Conservation (phyloP, 768 basidiomycete genomes). For the Mycena sanguinolenta region DNA sequence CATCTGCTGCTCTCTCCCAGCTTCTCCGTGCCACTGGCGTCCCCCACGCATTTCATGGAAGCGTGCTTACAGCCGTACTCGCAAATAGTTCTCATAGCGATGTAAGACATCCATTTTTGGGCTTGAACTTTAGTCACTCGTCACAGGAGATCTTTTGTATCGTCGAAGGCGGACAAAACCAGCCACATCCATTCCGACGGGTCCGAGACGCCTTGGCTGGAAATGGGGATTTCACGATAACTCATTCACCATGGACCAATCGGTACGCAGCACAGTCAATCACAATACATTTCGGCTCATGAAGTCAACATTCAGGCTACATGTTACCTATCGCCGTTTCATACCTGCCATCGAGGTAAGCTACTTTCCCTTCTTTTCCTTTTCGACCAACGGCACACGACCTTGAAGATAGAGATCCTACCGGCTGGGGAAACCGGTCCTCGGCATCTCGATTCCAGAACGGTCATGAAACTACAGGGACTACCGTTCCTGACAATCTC, state of each 20-base stretch:
- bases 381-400: conserved; percentile 28
- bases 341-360: conserved; percentile 86
- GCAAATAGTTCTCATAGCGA: conserved; percentile 75
- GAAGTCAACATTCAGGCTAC: conserved; percentile 62
- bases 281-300: conserved; percentile 26
- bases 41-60: conserved; percentile 88
- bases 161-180: conserved; percentile 77
- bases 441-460: conserved; percentile 75
- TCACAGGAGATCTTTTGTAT: conserved; percentile 88
- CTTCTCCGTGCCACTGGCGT: conserved; percentile 69
- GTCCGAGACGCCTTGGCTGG: conserved; percentile 82
- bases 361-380: conserved; percentile 28
- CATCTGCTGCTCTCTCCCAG: conserved; percentile 80
- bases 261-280: conserved; percentile 60
- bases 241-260: conserved; percentile 89
- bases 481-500: conserved; percentile 88
- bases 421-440: conserved; percentile 88
- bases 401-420: conserved; percentile 80
- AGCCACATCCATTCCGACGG: conserved; percentile 80
- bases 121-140: conserved; percentile 32
- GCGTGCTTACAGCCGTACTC: conserved; percentile 76
- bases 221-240: conserved; percentile 73
- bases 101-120: conserved; percentile 49
- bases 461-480: conserved; percentile 75
- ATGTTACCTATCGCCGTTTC: conserved; percentile 79